A percentile compares a stretch with the other conserved stretches of the same genome.
Conservation (phyloP, 495 filamentous ascomycete genomes). For the Beverwykella pulmonaria region DNA sequence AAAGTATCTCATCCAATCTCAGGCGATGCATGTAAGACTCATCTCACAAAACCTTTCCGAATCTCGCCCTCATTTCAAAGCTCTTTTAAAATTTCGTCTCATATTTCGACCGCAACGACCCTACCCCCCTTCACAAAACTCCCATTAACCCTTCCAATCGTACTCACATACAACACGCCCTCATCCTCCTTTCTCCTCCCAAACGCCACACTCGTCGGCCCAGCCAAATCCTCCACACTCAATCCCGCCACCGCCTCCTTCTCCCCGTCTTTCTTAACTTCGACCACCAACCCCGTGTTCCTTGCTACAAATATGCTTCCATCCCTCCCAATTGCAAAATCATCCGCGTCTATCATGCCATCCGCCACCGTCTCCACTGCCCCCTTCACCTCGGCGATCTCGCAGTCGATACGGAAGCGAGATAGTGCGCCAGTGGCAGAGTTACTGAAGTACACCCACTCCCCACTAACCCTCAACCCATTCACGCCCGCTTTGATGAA, state of each 20-base stretch:
- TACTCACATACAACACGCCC: neutral
- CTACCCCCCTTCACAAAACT: neutral
- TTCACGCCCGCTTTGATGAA: neutral
- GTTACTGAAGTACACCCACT: neutral
- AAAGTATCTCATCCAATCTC: no score
- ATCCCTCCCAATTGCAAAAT: neutral
- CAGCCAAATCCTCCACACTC: neutral
- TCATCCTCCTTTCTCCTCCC: neutral
- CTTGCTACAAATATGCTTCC: neutral
- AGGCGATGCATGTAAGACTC: no score
- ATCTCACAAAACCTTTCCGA: no score
- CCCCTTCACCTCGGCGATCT: neutral
- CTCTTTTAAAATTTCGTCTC: no score
- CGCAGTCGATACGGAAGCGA: no score
- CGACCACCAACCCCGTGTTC: neutral
- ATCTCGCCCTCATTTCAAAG: no score
- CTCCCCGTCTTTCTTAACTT: neutral
- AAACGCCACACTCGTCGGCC: neutral
- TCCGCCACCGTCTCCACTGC: neutral
- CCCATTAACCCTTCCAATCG: neutral
- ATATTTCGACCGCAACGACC: neutral
- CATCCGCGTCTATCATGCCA: neutral
- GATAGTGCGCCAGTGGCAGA: no score
- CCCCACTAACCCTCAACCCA: neutral
- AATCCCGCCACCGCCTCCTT: neutral